Evolutionary conservation across 1,139 yeast genomes (phyloP), one percentile per base, ranked within the genome.

Genomic region (Geotrichum klebahnii): DNA sequence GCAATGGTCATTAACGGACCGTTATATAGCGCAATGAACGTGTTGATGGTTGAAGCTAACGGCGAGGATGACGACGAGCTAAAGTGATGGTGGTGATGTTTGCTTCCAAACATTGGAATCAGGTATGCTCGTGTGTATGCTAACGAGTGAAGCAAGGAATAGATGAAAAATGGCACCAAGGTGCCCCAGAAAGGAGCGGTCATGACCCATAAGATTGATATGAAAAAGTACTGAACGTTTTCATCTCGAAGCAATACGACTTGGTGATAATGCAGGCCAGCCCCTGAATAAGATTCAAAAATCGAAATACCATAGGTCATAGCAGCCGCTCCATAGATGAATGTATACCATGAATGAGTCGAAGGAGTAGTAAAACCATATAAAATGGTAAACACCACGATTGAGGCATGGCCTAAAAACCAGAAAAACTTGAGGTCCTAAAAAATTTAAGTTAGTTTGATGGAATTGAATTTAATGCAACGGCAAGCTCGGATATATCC

Each of bases 291-390:
- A 52, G 71, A 66, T 61, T 88, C 92, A 67, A 74, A 81, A 28
- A 85, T 68, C 53, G 88, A 84, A 56, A 90, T 79, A 22, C 88
- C 89, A 67, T 87, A 89, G 35, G 95, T 82, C 58, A 76, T 77
- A 45, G 85, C 65, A 5, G 84, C 82, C n/a, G 92, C 85, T 9
- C 82, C 46, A 55, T 81, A 81, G 1, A 86, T 76, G 51, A 78
- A 61, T 50, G 78, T 74, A 70, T 86, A 88, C 74, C 84, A 76
- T 52, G 72, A 67, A 48, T 14, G 67, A 57, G 23, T 84, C 74
- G 47, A 84, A 65, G 17, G 78, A 59, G 66, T 79, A 85, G 53
- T 82, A 67, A 24, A 78, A 48, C 36, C 9, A 16, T 31, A 19
- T 17, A 17, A 17, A 40, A 19, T n/a, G n/a, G 12, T 16, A 33